Conservation (phyloP, 345 rosid genomes). For the Eucalyptus melliodora region DNA sequence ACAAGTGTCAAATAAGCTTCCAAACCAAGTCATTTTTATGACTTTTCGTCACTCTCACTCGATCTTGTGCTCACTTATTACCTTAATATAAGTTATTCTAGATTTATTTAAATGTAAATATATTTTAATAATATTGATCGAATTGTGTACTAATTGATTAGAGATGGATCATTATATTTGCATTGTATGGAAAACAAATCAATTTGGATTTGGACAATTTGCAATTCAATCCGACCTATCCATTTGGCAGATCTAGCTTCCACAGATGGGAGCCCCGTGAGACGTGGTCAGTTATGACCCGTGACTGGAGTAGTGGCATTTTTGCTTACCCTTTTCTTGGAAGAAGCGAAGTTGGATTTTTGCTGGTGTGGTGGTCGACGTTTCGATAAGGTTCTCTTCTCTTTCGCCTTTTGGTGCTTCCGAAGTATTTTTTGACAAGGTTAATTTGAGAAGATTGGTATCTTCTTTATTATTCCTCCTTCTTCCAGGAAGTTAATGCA, state of each 20-base stretch:
- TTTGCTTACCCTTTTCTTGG: background rate
- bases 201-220: background rate
- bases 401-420: background rate
- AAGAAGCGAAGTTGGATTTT: background rate
- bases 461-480: background rate
- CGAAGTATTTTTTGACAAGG: background rate
- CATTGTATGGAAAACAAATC: too few species aligned
- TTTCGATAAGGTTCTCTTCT: background rate
- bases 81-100: too few species aligned
- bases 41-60: too few species aligned
- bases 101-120: too few species aligned
- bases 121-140: background rate
- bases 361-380: background rate
- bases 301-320: background rate
- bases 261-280: background rate
- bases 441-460: background rate
- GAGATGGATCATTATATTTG: too few species aligned
- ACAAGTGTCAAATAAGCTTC: rapidly evolving
- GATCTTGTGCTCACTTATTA: too few species aligned
- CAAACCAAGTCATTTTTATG: too few species aligned
- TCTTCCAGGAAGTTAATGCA: background rate
- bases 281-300: background rate
- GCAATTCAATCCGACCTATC: background rate
- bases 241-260: background rate
- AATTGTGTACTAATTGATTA: rapidly evolving